Evolutionary conservation across 164 flowering plant species (phyloP).

Genomic region (Magnolia changhungtana): DNA sequence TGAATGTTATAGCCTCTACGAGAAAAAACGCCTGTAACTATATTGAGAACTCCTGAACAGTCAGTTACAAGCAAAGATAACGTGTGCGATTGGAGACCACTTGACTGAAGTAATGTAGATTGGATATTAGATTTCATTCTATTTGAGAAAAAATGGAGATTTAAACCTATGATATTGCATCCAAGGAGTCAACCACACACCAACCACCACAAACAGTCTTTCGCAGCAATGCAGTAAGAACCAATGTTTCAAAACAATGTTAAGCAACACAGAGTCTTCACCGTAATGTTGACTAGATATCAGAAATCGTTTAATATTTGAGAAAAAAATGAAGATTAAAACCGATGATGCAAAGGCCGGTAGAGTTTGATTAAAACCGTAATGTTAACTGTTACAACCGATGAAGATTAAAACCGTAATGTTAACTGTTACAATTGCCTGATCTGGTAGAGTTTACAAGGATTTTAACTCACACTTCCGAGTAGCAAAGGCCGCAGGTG

Average conservation of each 20-base stretch:
- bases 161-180: neutral
- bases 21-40: slow-evolving; percentile 85
- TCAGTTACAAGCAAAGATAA: slow-evolving; percentile 86
- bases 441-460: no score
- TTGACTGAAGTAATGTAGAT: slow-evolving; percentile 45
- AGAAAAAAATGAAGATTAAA: no score
- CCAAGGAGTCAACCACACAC: neutral
- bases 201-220: neutral
- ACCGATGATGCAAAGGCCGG: no score
- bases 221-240: neutral
- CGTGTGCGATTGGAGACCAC: slow-evolving; percentile 90
- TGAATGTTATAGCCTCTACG: slow-evolving; percentile 96
- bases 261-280: no score
- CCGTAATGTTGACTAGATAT: no score
- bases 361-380: no score
- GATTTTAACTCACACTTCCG: no score
- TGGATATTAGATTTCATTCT: slow-evolving; percentile 2
- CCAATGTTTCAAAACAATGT: neutral
- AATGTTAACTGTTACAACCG: no score
- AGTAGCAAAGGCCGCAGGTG: no score
- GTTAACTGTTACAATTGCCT: no score
- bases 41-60: slow-evolving; percentile 87
- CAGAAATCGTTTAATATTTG: no score
- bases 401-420: no score
- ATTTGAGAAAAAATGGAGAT: neutral